Base-by-base conservation (phyloP, 2,329 filamentous ascomycete species). In the Chrysosphaeria jannelii region DNA sequence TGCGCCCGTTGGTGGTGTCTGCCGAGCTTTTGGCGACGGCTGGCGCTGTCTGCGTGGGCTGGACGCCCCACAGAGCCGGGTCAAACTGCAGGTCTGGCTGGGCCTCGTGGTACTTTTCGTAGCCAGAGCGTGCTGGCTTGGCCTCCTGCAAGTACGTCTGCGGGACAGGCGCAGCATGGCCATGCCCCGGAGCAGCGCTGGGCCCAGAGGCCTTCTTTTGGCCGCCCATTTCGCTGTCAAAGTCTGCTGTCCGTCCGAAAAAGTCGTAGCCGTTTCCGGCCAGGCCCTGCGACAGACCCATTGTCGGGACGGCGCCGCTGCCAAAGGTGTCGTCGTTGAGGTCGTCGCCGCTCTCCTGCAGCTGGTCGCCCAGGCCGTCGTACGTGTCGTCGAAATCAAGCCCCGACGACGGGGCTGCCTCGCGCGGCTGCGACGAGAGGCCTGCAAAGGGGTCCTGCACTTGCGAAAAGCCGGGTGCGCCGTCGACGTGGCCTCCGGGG, bases 261-360 rank as follows among this genome's bases (percentile, higher is more conserved):
- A 19, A 24, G 23, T 24, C 23, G 20, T 20, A 24, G 23, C 16
- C 23, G 11, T 13, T 24, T 17, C 23, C 23, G n/a, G 10, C 25
- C 28, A 14, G 42, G 47, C 17, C 43, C 46, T 27, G 39, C 39
- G 8, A 40, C 10, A n/a, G n/a, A n/a, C n/a, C n/a, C n/a, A n/a
- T n/a, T n/a, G n/a, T n/a, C n/a, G n/a, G n/a, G 12, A 14, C n/a
- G 3, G 13, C 19, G 8, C 24, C 16, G 10, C 24, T 19, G 11
- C 23, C 19, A 40, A 97, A 97, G 2, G 85, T 97, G 40, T 93
- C 85, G 36, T 93, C 76, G 44, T 97, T 97, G 54, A 91, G 76
- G 23, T 60, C 76, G 50, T 97, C 85, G 37, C 81, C 74, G 11
- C 72, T 68, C 41, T 97, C 81, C 36, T 90, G 68, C 17, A 97